A percentile compares a stretch with the other conserved stretches of the same genome.
Conservation (phyloP, 1,284 basidiomycete species). For the Amylostereum chailletii region DNA sequence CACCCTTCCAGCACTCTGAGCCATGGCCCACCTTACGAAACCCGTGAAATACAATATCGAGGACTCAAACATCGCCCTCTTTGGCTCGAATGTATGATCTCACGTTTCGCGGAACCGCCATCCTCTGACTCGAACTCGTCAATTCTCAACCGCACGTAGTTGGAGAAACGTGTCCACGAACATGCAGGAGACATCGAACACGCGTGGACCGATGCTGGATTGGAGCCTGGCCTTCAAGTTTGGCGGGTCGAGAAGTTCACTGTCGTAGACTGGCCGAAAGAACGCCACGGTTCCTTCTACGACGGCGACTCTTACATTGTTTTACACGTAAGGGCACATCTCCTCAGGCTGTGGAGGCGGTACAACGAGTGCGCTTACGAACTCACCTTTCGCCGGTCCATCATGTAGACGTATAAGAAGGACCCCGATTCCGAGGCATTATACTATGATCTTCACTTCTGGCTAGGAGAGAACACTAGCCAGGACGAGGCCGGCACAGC, state of each 20-base stretch:
- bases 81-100: constrained; percentile 48
- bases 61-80: constrained; percentile 52
- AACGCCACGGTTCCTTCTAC: constrained; percentile 46
- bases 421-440: constrained; percentile 35
- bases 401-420: constrained; percentile 37
- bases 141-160: constrained; percentile 21
- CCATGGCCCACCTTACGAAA: constrained; percentile 38
- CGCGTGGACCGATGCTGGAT: constrained; percentile 44
- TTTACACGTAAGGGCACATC: constrained; percentile 34
- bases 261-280: constrained; percentile 44
- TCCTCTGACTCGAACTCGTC: neutral
- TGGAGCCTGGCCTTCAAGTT: constrained; percentile 34
- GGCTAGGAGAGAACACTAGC: constrained; percentile 50
- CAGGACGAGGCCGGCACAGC: constrained; percentile 61
- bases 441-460: constrained; percentile 57
- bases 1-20: too few relatives aligned
- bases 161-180: constrained; percentile 49
- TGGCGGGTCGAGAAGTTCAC: constrained; percentile 56
- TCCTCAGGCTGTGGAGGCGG: neutral
- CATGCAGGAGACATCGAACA: constrained; percentile 42
- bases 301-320: constrained; percentile 61
- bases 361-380: neutral
- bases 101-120: neutral
- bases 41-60: constrained; percentile 45
- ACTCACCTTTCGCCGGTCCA: too few relatives aligned